Percentiles rank a stretch among this genome's conserved stretches.
Conservation (phyloP, 75 land plant genomes). For the Picea sitchensis region DNA sequence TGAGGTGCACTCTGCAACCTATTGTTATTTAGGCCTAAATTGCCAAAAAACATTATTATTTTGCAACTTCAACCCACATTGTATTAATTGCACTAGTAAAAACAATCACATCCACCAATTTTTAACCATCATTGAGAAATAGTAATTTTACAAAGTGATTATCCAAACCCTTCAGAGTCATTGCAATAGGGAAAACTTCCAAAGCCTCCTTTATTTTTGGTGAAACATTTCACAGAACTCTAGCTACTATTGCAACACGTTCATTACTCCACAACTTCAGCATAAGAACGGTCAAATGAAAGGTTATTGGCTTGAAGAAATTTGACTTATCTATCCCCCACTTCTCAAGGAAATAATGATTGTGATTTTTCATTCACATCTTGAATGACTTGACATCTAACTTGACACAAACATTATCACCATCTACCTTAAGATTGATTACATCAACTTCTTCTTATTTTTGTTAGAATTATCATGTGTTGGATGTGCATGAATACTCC, state of each 20-base stretch:
- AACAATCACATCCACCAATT: too few relatives aligned
- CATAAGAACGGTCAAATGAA: slow-evolving; percentile 96
- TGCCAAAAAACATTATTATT: too few relatives aligned
- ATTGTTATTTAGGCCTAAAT: too few relatives aligned
- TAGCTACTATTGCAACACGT: slow-evolving; percentile 66
- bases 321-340: slow-evolving; percentile 78
- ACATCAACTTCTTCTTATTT: neutral
- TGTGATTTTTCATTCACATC: neutral
- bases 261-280: slow-evolving; percentile 19
- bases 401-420: neutral
- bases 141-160: too few relatives aligned
- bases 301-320: slow-evolving; percentile 85
- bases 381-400: neutral
- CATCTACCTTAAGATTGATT: neutral
- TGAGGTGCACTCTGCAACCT: too few relatives aligned
- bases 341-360: slow-evolving; percentile 11
- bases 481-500: neutral
- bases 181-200: slow-evolving; percentile 50
- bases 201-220: slow-evolving; percentile 62
- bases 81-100: too few relatives aligned
- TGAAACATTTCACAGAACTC: slow-evolving; percentile 56
- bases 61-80: too few relatives aligned
- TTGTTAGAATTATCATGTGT: neutral
- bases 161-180: slow-evolving; percentile 76
- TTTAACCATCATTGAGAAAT: too few relatives aligned